These are phyloP conservation scores for Dicorynia guianensis DNA, from an alignment of 306 rosid genomes.

Conservation along the genomic window DNA sequence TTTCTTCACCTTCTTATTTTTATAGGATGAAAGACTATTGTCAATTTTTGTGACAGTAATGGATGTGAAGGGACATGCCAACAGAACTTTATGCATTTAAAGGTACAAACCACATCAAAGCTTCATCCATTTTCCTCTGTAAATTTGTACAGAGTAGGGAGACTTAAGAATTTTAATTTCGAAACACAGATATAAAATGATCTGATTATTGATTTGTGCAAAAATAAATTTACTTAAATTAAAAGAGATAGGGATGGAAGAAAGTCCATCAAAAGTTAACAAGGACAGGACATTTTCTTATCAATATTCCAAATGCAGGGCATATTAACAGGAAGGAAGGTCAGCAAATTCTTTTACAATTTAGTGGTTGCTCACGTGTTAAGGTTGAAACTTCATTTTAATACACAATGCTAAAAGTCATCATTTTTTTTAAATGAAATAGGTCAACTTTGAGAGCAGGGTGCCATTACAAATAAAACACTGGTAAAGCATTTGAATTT, in stretches of 20 bases:
- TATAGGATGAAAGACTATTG: no score
- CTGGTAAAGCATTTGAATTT: background rate
- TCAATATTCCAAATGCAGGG: constrained; percentile 7
- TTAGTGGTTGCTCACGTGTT: background rate
- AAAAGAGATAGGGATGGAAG: background rate
- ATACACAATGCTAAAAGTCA: background rate
- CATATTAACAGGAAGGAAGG: background rate
- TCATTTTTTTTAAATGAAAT: background rate
- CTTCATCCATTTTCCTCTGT: background rate
- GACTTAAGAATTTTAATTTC: background rate
- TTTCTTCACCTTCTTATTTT: background rate
- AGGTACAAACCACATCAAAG: background rate
- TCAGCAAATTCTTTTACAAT: background rate
- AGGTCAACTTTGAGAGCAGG: background rate
- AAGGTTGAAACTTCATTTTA: no score
- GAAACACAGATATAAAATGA: background rate
- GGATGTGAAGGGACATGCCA: background rate
- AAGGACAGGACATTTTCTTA: background rate
- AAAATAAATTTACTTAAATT: background rate
- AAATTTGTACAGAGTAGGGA: background rate
- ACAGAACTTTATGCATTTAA: background rate
- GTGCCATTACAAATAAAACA: background rate
- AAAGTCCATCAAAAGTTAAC: background rate
- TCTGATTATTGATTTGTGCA: background rate
- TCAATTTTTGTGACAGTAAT: background rate